Evolutionary conservation across 2,329 filamentous ascomycete genomes (phyloP), one percentile per base, ranked within the genome.

Genomic region (Trichothecium roseum): DNA sequence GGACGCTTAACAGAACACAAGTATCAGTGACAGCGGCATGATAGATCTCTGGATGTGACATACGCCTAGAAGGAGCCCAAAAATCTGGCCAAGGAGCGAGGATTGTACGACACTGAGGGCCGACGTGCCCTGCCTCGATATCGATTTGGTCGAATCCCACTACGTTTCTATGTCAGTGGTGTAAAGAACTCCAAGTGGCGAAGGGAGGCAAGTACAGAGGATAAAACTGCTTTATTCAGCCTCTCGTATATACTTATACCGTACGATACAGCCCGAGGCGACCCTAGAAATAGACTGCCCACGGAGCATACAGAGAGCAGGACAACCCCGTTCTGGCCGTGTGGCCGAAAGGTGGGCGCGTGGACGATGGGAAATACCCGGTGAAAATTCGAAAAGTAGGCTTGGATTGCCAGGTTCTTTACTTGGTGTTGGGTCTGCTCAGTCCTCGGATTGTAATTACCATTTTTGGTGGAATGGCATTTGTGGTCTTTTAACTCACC

Each of bases 231-330:
- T 27, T 42, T 44, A 16, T 44, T 40, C 13, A 44, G 27, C 30
- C 27, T 42, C 30, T 36, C 28, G 10, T 39, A 44, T 12, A 44
- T 42, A 10, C 34, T 36, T 12, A 34, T 45, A 3, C 42, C 42
- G 32, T 54, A 51, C 3, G 44, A 38, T 12, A 47, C 30, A 5
- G 54, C 56, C 35, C 43, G 37, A 0, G 50, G 38, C 1, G 52
- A 55, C 7, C 56, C 57, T 2, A 55, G 44, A 22, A 59, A 57
- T 2, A 59, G 45, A 24, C 53, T 54, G 1, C 57, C 57, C 3
- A 59, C 40, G 1, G 57, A 59, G 36, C 57, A 60, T 12, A 60
- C 53, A 1, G 56, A 59, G 24, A 59, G 32, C 3, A 59, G 45
- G 2, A 60, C 39, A 16, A 56, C 41, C 7, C 53, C 52, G 13